phyloP scores from a whole-genome alignment of 192 early-diverging fungal genomes.

The Coemansia sp. region DNA sequence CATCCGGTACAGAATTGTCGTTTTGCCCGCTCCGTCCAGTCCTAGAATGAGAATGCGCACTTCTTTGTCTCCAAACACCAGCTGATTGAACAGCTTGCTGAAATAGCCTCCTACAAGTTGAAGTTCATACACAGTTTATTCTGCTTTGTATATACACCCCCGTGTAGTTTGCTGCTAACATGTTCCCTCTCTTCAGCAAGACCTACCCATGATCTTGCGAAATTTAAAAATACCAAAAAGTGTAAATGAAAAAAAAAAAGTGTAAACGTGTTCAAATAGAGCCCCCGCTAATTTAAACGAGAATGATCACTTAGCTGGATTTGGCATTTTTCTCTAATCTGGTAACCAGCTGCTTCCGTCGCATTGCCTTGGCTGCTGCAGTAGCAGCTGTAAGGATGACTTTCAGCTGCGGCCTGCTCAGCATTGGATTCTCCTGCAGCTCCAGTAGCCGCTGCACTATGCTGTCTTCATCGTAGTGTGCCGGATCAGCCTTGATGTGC shows the following conservation, averaged over 20 bases:
- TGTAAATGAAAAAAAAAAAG: not conserved
- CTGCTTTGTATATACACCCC: no score
- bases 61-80: constrained; percentile 89
- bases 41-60: constrained; percentile 96
- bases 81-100: constrained; percentile 48
- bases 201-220: constrained; percentile 2
- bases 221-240: not conserved
- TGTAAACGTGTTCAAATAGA: not conserved
- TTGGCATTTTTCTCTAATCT: constrained; percentile 22
- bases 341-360: constrained; percentile 45
- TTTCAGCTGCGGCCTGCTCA: constrained; percentile 44
- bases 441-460: constrained; percentile 36
- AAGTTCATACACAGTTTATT: no score
- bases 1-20: constrained; percentile 93
- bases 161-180: no score
- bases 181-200: not conserved
- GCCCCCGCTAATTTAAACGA: no score
- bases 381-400: constrained; percentile 36
- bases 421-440: constrained; percentile 20
- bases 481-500: constrained; percentile 51
- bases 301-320: constrained; percentile 2
- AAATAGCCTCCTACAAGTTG: constrained; percentile 26
- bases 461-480: constrained; percentile 47
- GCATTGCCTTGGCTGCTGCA: constrained; percentile 46
- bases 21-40: constrained; percentile 95